These are phyloP conservation scores for Pythium rishiriense DNA, from an alignment of 352 stramenopile genomes.

Conservation along the genomic window DNA sequence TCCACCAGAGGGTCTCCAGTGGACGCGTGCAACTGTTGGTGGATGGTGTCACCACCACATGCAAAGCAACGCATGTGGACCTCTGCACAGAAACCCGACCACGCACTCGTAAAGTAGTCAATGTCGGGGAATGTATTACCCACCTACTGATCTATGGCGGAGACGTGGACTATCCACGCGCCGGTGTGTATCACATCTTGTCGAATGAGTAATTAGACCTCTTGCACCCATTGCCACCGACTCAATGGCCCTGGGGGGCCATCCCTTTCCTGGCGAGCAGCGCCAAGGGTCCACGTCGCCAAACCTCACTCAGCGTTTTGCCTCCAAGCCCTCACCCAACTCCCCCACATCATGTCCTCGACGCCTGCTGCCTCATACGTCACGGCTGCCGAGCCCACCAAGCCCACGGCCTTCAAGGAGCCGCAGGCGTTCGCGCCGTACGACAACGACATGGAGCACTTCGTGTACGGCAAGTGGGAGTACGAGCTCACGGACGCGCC, in stretches of 20 bases:
- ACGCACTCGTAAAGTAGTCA: too few species aligned
- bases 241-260: too few species aligned
- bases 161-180: background rate
- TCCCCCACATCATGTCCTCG: background rate
- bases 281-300: too few species aligned
- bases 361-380: constrained; percentile 1
- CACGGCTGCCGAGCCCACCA: background rate
- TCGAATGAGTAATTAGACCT: background rate
- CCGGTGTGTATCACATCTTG: background rate
- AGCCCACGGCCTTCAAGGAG: background rate
- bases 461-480: constrained; percentile 16
- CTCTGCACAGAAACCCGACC: too few species aligned
- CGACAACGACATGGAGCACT: constrained; percentile 1
- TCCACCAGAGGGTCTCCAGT: too few species aligned
- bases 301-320: background rate
- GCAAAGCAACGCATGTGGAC: too few species aligned
- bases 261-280: too few species aligned
- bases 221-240: background rate
- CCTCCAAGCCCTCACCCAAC: background rate
- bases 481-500: constrained; percentile 11
- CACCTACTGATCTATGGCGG: too few species aligned
- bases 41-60: too few species aligned
- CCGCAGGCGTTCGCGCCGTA: background rate
- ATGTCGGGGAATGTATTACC: too few species aligned
- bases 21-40: too few species aligned